Base-by-base conservation (phyloP, 495 filamentous ascomycete genomes). In the Penicillium waksmanii region DNA sequence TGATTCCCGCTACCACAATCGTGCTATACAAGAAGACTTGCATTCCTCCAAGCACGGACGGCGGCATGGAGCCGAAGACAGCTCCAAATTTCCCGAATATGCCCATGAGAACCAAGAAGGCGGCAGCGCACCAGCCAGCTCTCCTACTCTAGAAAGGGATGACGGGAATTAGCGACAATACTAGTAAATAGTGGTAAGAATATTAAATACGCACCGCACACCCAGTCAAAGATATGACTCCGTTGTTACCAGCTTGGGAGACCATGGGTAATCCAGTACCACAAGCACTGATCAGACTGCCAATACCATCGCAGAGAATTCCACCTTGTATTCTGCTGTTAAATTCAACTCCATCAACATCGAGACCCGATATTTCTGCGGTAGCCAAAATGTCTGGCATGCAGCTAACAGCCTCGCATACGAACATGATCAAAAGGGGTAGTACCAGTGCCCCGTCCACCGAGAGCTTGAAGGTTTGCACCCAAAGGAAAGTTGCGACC, bases 61-160 rank as follows among this genome's bases (percentile, higher is more conserved):
- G 70, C 0, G 92, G 92, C 66, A 95, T 95, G 21, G 90, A 79
- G 9, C 91, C 89, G 1, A 95, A 84, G 0, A 88, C 80, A 2
- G 92, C 91, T 3, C 91, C 90, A 69, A 95, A 93, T 68, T 95
- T 95, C 44, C 89, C 85, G 66, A 95, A 92, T 63, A 95, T 77
- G 46, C 91, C 91, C 86, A 90, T 90, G 64, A 95, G 73, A 54
- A 96, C 72, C 6, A 96, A 80, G 77, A 93, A 93, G 57, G 66
- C 68, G 7, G 72, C 68, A 9, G 78, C 78, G 40, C 73, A 76
- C 71, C 79, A 82, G 7, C 79, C 78, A 1, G 80, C 80, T 27
- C 80, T 61, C 10, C 80, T 74, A 51, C 73, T 70, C 66, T 69
- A 34, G 3, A 52, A 31, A 11, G 7, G 3, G 0, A 9, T 8